Evolutionary conservation across 768 basidiomycete species (phyloP), one percentile per base, ranked within the genome.

Genomic region (Lyophyllum semitale): DNA sequence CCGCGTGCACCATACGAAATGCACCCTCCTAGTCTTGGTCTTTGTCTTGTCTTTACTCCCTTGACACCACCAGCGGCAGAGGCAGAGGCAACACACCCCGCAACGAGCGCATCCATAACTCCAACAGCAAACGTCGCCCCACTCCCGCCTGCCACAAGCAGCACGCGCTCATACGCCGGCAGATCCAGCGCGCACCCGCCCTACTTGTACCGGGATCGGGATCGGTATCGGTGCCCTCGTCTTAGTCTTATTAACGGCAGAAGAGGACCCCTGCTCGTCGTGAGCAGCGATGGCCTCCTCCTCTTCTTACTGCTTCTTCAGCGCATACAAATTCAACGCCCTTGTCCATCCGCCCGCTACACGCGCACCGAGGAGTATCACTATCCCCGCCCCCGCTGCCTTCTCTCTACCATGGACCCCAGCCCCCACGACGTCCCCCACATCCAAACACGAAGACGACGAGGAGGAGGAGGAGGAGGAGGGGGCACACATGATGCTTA

Each of bases 101-200:
- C 88, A 12, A 92, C 82, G 47, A 94, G 82, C 58, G 93, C 93
- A 62, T 97, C 94, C 54, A 95, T 73, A 22, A 93, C 67, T 0
- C 89, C 90, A 1, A 96, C 73, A 0, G 87, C 85, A 67, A 94
- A 95, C 1, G 92, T 93, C 47, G 84, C 82, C 0, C 94, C 94
- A 8, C 88, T 87, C 2, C 94, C 94, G 1, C 94, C 94, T 0
- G 92, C 87, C 25, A 95, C 72, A 25, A 95, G 75, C 12, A 95
- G 59, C 17, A 84, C 88, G 17, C 77, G 83, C 69, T 93, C 93
- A 54, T 84, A 89, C 29, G 76, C 71, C 0, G 82, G 84, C 13
- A 92, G 71, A 62, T 91, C 89, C 55, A 94, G 65, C 18, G 83
- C 79, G 20, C 84, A 85, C 0, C 93, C 92, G 2, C 92, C 93